phyloP scores from a whole-genome alignment of 768 basidiomycete genomes.

The Vararia minispora region DNA sequence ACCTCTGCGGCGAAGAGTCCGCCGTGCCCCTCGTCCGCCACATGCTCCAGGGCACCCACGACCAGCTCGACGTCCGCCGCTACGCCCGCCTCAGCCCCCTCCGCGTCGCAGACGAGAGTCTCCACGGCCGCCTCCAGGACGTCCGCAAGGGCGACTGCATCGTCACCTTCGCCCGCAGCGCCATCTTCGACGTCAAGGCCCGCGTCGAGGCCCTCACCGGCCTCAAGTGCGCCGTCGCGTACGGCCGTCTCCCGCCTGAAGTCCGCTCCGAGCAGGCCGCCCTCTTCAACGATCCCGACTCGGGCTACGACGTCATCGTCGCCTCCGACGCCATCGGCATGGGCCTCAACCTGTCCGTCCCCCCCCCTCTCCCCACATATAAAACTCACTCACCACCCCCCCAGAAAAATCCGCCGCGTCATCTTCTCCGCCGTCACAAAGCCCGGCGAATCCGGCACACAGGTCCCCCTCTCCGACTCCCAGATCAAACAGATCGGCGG shows the following conservation, averaged over 20 bases:
- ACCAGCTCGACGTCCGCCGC: constrained; percentile 67
- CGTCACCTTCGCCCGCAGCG: constrained; percentile 69
- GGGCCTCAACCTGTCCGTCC: constrained; percentile 87
- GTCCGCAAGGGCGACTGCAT: constrained; percentile 82
- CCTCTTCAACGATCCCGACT: constrained; percentile 77
- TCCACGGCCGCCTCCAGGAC: constrained; percentile 47
- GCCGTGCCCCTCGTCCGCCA: constrained; percentile 70
- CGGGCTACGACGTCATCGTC: constrained; percentile 82
- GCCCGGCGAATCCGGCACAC: constrained; percentile 36
- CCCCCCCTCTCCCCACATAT: not conserved
- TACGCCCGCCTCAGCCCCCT: constrained; percentile 87
- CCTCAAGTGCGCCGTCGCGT: constrained; percentile 82
- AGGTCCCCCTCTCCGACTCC: constrained; percentile 45
- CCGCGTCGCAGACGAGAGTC: constrained; percentile 48
- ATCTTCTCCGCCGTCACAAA: constrained; percentile 68
- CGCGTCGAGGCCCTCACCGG: constrained; percentile 59
- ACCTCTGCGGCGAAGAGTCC: constrained; percentile 92
- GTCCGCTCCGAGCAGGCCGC: constrained; percentile 85
- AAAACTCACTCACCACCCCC: constrained; percentile 1
- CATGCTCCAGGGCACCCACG: constrained; percentile 67
- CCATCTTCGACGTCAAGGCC: constrained; percentile 71
- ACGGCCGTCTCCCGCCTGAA: constrained; percentile 88
- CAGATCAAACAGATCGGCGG: constrained; percentile 93
- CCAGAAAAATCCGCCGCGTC: constrained; percentile 84
- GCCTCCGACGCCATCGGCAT: constrained; percentile 96